phyloP scores from a whole-genome alignment of 768 basidiomycete species.

The Leccinum longicurvipes region DNA sequence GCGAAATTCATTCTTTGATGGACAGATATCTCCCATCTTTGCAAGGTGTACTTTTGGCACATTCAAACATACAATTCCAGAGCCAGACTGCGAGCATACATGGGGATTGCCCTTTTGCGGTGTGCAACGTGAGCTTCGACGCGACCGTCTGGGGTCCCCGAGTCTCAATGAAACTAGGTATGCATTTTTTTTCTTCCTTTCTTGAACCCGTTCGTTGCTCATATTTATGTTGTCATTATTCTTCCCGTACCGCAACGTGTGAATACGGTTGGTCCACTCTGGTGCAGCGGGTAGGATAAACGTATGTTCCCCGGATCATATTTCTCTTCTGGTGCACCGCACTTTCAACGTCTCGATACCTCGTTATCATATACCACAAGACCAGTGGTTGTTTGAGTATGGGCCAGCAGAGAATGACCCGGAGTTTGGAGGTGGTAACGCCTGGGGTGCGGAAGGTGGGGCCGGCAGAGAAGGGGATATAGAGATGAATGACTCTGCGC shows the following conservation, averaged over 20 bases:
- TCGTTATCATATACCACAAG: conserved; percentile 80
- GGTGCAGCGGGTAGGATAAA: conserved; percentile 77
- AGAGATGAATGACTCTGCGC: conserved; percentile 11
- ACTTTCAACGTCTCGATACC: conserved; percentile 97
- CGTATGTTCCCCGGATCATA: conserved; percentile 87
- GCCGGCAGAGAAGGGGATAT: background rate
- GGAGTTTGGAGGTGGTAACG: conserved; percentile 49
- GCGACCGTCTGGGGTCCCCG: conserved; percentile 87
- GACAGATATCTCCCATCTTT: conserved; percentile 87
- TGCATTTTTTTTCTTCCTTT: conserved; percentile 28
- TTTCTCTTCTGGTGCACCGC: conserved; percentile 83
- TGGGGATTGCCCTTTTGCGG: conserved; percentile 81
- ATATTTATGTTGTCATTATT: background rate
- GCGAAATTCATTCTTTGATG: background rate
- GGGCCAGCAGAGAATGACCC: conserved; percentile 80
- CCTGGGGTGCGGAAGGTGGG: conserved; percentile 19
- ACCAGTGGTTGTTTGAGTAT: conserved; percentile 83
- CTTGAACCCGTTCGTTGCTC: background rate
- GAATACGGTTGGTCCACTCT: background rate
- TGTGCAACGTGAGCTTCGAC: conserved; percentile 73
- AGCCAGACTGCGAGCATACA: conserved; percentile 63
- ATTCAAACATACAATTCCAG: conserved; percentile 73
- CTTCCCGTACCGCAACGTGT: background rate
- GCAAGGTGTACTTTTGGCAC: conserved; percentile 81
- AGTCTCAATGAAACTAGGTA: conserved; percentile 77